Evolutionary conservation across 345 rosid species (phyloP).

Genomic region (Populus davidiana): DNA sequence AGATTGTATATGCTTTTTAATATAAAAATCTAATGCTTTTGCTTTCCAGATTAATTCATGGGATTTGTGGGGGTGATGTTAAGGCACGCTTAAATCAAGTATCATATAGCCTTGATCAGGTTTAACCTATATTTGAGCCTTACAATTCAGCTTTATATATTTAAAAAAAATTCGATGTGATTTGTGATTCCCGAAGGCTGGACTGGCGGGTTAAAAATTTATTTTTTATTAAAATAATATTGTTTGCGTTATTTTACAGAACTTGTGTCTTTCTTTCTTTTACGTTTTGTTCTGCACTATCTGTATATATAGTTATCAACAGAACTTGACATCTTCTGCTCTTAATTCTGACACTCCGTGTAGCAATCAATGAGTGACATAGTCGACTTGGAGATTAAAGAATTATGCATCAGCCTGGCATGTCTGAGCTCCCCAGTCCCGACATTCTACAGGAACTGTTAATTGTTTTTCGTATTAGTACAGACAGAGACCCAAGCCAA

Average conservation of each 20-base stretch:
- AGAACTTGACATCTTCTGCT: not conserved
- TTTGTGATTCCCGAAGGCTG: no score
- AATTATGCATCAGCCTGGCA: not conserved
- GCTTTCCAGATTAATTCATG: not conserved
- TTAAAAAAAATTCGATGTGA: no score
- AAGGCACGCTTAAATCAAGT: not conserved
- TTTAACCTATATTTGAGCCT: no score
- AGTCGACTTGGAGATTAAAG: not conserved
- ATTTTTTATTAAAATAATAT: no score
- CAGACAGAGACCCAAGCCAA: no score
- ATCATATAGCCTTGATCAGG: no score
- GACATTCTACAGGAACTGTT: not conserved
- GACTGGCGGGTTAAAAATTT: no score
- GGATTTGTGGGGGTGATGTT: not conserved
- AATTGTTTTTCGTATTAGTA: not conserved
- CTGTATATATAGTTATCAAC: no score
- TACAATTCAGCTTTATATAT: no score
- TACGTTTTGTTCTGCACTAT: no score
- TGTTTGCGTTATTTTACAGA: no score
- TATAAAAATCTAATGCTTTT: not conserved
- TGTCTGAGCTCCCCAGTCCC: not conserved
- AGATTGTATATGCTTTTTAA: not conserved
- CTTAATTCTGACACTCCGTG: not conserved
- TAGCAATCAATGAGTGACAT: not conserved
- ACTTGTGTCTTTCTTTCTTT: no score